Evolutionary conservation across 108 stramenopile species (phyloP), one percentile per base, ranked within the genome.

Genomic region (Conticribra weissflogii): DNA sequence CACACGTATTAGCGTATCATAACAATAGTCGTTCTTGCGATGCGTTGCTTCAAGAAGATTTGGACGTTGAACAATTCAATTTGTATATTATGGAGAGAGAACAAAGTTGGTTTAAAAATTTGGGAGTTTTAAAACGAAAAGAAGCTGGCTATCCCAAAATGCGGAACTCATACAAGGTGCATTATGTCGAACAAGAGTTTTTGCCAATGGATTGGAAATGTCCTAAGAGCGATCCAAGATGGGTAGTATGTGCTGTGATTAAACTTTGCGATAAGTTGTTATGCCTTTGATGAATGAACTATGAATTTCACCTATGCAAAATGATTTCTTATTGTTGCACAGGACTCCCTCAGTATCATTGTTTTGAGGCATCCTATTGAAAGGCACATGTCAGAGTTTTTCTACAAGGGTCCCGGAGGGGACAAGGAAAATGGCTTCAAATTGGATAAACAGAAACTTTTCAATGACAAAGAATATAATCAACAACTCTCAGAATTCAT

Each of bases 151-250:
- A 55, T 25, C 0, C 24, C 9, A 17, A 19, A 9, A 41, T 41
- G 5, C 12, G 8, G 4, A 46, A 48, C 17, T 52, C 34, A 28
- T 53, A 53, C 21, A 46, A 66, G n/a, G 48, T 74, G 24, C 46
- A 45, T 25, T 74, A 74, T 27, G 49, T 74, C 0, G 72, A 74
- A 18, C 72, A 74, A 25, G 72, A 74, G 36, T 74, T 65, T 59
- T 46, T 49, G 8, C 54, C 72, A 4, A 52, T 74, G 48, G 63
- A 74, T 74, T 57, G 61, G 46, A 25, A 74, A 18, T 74, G 72
- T 48, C 44, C 72, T 0, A 14, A 2, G 14, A 27, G 50, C 9
- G 72, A 74, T 51, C 62, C 54, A 9, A 46, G 72, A 29, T 74
- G 72, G 72, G 27, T 49, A 53, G 19, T 23, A 56, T 63, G 19